Evolutionary conservation across 2,329 filamentous ascomycete genomes (phyloP).

Genomic region (Tolypocladium sp.): DNA sequence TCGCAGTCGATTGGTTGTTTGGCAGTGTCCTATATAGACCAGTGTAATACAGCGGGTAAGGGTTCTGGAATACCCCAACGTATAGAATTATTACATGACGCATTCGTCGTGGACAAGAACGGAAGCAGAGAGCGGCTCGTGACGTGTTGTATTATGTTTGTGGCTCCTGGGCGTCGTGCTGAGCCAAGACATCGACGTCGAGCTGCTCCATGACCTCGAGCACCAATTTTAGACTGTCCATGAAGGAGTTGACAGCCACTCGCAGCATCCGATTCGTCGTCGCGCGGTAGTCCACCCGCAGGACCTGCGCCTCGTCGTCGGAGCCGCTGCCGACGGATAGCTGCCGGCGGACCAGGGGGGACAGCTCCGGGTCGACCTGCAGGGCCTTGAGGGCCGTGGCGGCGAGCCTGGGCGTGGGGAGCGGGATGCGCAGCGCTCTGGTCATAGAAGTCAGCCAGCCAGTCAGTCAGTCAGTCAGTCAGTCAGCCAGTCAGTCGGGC

Average conservation of each 20-base stretch:
- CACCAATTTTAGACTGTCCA: conserved; percentile 80
- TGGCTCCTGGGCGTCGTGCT: conserved; percentile 8
- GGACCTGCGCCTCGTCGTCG: conserved; percentile 30
- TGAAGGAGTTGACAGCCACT: conserved; percentile 92
- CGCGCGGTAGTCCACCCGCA: conserved; percentile 71
- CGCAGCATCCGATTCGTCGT: conserved; percentile 95
- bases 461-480: not conserved
- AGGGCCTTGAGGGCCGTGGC: conserved; percentile 66
- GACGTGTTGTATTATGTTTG: not conserved
- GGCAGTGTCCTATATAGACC: not conserved
- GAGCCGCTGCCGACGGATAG: conserved; percentile 44
- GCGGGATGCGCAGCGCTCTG: conserved; percentile 68
- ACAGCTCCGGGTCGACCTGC: conserved; percentile 82
- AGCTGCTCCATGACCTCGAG: conserved; percentile 85
- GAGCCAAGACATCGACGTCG: conserved; percentile 68
- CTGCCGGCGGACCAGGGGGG: conserved; percentile 66
- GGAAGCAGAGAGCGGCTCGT: not conserved
- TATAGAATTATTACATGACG: not conserved
- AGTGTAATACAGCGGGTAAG: not conserved
- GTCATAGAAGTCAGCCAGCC: conserved; percentile 1
- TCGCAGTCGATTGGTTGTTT: not conserved
- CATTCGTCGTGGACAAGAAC: not conserved
- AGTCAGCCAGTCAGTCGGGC: not conserved
- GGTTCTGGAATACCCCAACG: not conserved
- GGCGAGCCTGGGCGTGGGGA: conserved; percentile 73